Conservation (phyloP, 1,139 yeast species). For the Pneumocystis canis region DNA sequence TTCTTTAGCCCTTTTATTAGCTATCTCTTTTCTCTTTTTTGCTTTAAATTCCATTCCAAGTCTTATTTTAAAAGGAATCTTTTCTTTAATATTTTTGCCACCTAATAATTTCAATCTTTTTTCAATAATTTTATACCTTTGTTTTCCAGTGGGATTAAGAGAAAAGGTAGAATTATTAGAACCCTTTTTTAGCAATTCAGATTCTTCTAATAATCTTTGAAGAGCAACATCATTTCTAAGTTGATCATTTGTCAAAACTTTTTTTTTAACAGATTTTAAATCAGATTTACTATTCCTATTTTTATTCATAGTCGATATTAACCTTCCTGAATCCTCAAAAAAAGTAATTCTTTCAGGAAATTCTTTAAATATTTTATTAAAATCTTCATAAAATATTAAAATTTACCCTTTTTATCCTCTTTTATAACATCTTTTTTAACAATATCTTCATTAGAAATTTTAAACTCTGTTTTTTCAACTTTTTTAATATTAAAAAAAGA, state of each 20-base stretch:
- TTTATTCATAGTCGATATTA: neutral
- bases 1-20: neutral
- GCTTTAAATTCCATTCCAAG: neutral
- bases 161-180: neutral
- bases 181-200: slow-evolving; percentile 9
- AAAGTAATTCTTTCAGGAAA: neutral
- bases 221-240: slow-evolving; percentile 12
- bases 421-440: too few species aligned
- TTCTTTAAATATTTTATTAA: neutral
- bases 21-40: neutral
- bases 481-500: neutral
- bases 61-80: neutral
- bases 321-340: neutral
- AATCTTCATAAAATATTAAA: too few species aligned
- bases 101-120: neutral
- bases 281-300: neutral
- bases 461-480: neutral
- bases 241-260: slow-evolving; percentile 4
- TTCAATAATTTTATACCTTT: neutral
- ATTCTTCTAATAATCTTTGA: slow-evolving; percentile 11
- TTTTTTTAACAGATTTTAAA: neutral
- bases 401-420: too few species aligned
- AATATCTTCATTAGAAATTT: neutral
- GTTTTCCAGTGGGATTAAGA: neutral
- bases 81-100: neutral